Evolutionary conservation across 345 rosid species (phyloP), one percentile per base, ranked within the genome.

Genomic region (Capsella bursapastoris): DNA sequence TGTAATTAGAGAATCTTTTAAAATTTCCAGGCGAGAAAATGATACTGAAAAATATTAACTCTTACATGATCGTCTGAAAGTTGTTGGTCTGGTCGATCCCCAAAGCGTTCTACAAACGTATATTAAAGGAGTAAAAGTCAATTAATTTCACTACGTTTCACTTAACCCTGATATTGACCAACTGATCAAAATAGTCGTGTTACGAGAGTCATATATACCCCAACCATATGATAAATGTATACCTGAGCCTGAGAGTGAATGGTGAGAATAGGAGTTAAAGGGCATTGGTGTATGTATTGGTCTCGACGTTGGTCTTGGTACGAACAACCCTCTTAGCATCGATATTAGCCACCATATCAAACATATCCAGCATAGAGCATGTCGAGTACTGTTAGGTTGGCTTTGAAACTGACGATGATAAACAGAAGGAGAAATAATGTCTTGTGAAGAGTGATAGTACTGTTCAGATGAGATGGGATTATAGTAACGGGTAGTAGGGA

Each of bases 381-480:
- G 48, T 15, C 3, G 32, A 25, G 15, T 31, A 22, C 25, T 22
- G 11, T n/a, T 64, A 50, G 9, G 67, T 40, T 62, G 60, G 7
- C 28, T 37, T 49, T 60, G 67, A 49, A 28, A 59, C 31, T 71
- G 59, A 11, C 32, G 68, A 56, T 55, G 53, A 38, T 51, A 10
- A 40, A 40, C 34, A 51, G 48, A 16, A 8, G 2, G 52, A 66
- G 59, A 66, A 35, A 11, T 50, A 35, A 11, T 50, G 14, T 50
- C 18, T 51, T 51, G 48, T 51, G 48, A 37, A 22, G 22, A 51
- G 37, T 51, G 3, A 70, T 34, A 34, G 37, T 71, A 18, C 22
- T 18, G n/a, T 2, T 59, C 38, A 3, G 9, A 2, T 69, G 73
- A 25, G 18, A 10, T 56, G 13, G 43, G 5, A 68, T 25, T 28